These are phyloP conservation scores for Arthrobotrys megalospora DNA, from an alignment of 2,329 filamentous ascomycete species.

Conservation along the genomic window DNA sequence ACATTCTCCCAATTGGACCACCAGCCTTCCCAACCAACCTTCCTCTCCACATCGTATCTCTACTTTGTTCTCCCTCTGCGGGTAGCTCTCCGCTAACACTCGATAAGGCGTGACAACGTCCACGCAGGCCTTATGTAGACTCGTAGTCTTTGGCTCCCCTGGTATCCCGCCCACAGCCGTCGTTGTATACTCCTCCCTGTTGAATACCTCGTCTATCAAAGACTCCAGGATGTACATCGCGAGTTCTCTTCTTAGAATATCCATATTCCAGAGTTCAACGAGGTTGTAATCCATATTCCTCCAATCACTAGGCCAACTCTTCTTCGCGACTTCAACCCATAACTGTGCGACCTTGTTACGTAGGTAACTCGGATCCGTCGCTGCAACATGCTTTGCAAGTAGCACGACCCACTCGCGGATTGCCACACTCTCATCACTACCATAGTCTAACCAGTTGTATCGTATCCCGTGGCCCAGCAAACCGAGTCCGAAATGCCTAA, in stretches of 20 bases:
- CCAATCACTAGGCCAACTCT: slow-evolving; percentile 94
- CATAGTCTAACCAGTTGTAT: slow-evolving; percentile 85
- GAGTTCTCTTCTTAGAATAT: slow-evolving; percentile 81
- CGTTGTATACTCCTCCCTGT: slow-evolving; percentile 87
- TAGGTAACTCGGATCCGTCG: slow-evolving; percentile 83
- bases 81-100: slow-evolving; percentile 82
- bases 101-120: slow-evolving; percentile 89
- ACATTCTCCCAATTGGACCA: slow-evolving; percentile 81
- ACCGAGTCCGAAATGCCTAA: slow-evolving; percentile 94
- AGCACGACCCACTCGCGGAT: slow-evolving; percentile 83
- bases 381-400: slow-evolving; percentile 80
- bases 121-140: slow-evolving; percentile 89
- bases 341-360: slow-evolving; percentile 94
- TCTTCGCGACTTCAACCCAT: slow-evolving; percentile 95
- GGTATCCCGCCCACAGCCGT: slow-evolving; percentile 11
- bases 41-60: slow-evolving; percentile 83
- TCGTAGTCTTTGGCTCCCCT: slow-evolving; percentile 80
- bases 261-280: slow-evolving; percentile 80
- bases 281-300: slow-evolving; percentile 91
- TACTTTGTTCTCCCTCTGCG: slow-evolving; percentile 78
- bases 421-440: slow-evolving; percentile 76
- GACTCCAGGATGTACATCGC: slow-evolving; percentile 91
- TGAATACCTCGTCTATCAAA: slow-evolving; percentile 93
- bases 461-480: slow-evolving; percentile 91
- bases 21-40: slow-evolving; percentile 87